phyloP scores from a whole-genome alignment of 1,139 yeast genomes.

The Blastobotrys buckinghamii region DNA sequence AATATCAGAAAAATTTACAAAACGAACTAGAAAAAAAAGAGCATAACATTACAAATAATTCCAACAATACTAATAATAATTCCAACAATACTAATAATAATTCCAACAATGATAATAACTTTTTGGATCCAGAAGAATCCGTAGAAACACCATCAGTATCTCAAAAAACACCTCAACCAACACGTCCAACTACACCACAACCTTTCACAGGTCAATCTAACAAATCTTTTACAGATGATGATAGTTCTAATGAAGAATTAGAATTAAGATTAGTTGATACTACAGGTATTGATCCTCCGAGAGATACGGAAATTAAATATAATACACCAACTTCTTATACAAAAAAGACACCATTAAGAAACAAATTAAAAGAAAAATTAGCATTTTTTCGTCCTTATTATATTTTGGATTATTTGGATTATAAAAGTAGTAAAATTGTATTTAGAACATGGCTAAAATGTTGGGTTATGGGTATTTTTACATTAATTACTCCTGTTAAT shows the following conservation, averaged over 20 bases:
- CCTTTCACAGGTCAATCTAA: not conserved
- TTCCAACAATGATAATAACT: no score
- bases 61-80: no score
- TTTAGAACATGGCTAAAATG: slow-evolving; percentile 27
- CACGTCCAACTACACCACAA: not conserved
- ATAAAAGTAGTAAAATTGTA: slow-evolving; percentile 22
- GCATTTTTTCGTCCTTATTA: slow-evolving; percentile 23
- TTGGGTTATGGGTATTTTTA: slow-evolving; percentile 23
- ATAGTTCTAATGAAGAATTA: not conserved
- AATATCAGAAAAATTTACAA: no score
- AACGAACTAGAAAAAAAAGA: no score
- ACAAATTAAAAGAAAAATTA: not conserved
- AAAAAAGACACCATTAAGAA: not conserved
- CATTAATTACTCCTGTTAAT: slow-evolving; percentile 17
- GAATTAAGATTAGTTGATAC: slow-evolving; percentile 7
- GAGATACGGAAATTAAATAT: not conserved
- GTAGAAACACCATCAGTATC: no score
- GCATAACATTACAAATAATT: no score
- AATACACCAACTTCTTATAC: not conserved
- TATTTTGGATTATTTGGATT: slow-evolving; percentile 27
- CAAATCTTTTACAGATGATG: not conserved
- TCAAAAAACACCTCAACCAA: no score
- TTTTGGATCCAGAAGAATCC: no score
- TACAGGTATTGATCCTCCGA: slow-evolving; percentile 7
- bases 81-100: no score